Conservation (phyloP, 1,139 yeast genomes). For the Pneumocystis canis region DNA sequence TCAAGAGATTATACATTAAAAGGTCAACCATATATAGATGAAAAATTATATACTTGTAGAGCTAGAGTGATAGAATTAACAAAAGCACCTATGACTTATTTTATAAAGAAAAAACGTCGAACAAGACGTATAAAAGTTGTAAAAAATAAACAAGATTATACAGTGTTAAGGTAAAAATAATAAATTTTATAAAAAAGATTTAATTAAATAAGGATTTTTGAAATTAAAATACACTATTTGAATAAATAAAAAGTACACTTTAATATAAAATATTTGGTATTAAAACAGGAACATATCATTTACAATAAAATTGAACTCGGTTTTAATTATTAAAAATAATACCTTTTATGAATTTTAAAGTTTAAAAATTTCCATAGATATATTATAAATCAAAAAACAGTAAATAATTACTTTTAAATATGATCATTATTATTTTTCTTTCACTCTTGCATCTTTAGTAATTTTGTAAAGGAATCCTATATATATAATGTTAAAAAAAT, state of each 20-base stretch:
- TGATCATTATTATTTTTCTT: not conserved
- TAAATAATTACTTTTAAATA: not conserved
- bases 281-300: not conserved
- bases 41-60: constrained; percentile 42
- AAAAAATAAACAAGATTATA: constrained; percentile 62
- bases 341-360: not conserved
- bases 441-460: not conserved
- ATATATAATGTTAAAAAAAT: not conserved
- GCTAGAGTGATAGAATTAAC: constrained; percentile 82
- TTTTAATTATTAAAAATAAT: not conserved
- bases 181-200: not conserved
- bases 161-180: constrained; percentile 41
- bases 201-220: not conserved
- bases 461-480: not conserved
- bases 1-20: constrained; percentile 63
- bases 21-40: constrained; percentile 38
- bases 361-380: not conserved
- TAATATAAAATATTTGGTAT: not conserved
- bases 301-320: not conserved
- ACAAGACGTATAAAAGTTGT: constrained; percentile 72
- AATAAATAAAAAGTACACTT: not conserved
- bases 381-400: not conserved
- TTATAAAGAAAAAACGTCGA: constrained; percentile 59
- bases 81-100: constrained; percentile 59
- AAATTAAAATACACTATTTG: not conserved